Conservation (phyloP, 805 yeast genomes). For the Candida nitratophila region DNA sequence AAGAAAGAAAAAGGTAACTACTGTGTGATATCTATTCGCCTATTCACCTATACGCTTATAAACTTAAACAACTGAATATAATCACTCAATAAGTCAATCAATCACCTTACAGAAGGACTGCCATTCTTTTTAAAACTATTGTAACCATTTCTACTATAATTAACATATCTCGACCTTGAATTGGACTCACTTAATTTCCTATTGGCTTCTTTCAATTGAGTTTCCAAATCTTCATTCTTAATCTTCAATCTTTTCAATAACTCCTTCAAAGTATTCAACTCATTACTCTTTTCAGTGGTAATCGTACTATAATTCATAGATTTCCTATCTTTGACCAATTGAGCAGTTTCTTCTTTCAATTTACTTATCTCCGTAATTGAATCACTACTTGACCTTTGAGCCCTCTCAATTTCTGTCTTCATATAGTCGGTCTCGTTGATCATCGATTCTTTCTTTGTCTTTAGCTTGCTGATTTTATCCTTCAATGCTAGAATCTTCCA, state of each 20-base stretch:
- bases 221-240: conserved; percentile 7
- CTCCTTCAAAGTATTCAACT: conserved; percentile 4
- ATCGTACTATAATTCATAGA: background rate
- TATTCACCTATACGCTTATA: too few species aligned
- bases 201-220: conserved; percentile 9
- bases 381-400: conserved; percentile 40
- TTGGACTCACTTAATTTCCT: conserved; percentile 14
- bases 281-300: conserved; percentile 3
- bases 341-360: background rate
- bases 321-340: background rate
- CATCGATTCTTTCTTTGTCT: conserved; percentile 38
- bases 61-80: too few species aligned
- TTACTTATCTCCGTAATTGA: conserved; percentile 27
- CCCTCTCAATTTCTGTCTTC: conserved; percentile 49
- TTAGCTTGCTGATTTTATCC: conserved; percentile 35
- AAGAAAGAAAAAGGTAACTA: too few species aligned
- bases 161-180: conserved; percentile 16
- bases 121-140: conserved; percentile 7
- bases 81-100: too few species aligned
- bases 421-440: conserved; percentile 60
- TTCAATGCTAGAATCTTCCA: conserved; percentile 37
- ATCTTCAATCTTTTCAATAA: background rate
- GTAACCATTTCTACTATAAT: conserved; percentile 17
- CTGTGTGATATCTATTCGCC: too few species aligned
- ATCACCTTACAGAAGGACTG: background rate